phyloP scores from a whole-genome alignment of 306 rosid genomes.

The Bauhinia variegata region DNA sequence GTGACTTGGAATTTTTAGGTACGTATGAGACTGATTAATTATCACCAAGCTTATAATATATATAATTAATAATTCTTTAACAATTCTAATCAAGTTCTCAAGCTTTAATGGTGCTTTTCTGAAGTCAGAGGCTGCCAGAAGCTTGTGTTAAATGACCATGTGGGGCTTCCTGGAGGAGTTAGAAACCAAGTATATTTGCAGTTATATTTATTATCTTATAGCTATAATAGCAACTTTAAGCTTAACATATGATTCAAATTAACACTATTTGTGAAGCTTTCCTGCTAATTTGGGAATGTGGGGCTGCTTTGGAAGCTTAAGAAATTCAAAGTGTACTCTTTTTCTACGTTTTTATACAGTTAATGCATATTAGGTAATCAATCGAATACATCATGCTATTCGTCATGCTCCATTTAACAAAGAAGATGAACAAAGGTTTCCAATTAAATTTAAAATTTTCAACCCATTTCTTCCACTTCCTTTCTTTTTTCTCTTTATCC shows the following conservation, averaged over 20 bases:
- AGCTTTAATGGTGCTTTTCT: constrained; percentile 25
- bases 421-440: constrained; percentile 32
- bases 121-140: constrained; percentile 32
- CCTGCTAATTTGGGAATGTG: constrained; percentile 42
- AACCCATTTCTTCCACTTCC: constrained; percentile 32
- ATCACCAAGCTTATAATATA: constrained; percentile 15
- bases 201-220: constrained; percentile 24
- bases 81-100: constrained; percentile 34
- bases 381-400: constrained; percentile 37
- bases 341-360: constrained; percentile 14
- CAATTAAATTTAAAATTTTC: constrained; percentile 16
- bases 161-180: constrained; percentile 21
- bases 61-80: constrained; percentile 28
- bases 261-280: constrained; percentile 1
- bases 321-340: constrained; percentile 20
- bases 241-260: constrained; percentile 19
- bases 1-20: neutral
- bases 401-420: constrained; percentile 45
- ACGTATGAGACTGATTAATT: constrained; percentile 18
- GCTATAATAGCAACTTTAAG: constrained; percentile 7
- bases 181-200: neutral
- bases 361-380: constrained; percentile 38
- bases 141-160: constrained; percentile 35
- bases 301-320: constrained; percentile 25
- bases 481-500: constrained; percentile 25